Percentiles rank a stretch among this genome's conserved stretches.
Conservation (phyloP, 139 green algal species). For the Nannochloris sp. region DNA sequence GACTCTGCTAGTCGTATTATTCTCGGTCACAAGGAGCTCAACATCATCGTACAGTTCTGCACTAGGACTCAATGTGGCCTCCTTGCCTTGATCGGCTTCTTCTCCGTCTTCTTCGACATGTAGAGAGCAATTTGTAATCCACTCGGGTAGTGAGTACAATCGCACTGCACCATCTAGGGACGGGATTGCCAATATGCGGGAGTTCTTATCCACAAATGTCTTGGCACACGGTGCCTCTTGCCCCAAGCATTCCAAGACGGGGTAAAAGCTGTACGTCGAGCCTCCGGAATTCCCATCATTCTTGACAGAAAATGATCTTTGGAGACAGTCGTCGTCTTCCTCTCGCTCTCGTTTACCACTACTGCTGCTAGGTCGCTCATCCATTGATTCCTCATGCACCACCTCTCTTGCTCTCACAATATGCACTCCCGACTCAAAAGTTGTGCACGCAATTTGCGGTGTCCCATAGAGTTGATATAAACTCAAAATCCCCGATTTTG, state of each 20-base stretch:
- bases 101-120: background rate
- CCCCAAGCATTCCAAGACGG: background rate
- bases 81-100: background rate
- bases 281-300: background rate
- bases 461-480: background rate
- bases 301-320: background rate
- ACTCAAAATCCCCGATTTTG: background rate
- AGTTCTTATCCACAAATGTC: background rate
- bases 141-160: background rate
- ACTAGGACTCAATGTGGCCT: background rate
- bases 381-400: background rate
- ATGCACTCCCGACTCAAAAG: slow-evolving; percentile 1
- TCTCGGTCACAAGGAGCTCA: background rate
- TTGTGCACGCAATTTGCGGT: background rate
- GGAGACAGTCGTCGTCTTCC: background rate
- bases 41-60: background rate
- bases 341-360: background rate
- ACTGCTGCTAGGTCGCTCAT: background rate
- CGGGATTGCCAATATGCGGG: background rate
- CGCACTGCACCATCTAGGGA: background rate
- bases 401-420: background rate
- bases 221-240: background rate
- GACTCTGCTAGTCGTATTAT: background rate
- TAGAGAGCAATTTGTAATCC: background rate
- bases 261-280: background rate